Conservation (phyloP, 495 filamentous ascomycete species). For the Aspergillus incahuasiensis region DNA sequence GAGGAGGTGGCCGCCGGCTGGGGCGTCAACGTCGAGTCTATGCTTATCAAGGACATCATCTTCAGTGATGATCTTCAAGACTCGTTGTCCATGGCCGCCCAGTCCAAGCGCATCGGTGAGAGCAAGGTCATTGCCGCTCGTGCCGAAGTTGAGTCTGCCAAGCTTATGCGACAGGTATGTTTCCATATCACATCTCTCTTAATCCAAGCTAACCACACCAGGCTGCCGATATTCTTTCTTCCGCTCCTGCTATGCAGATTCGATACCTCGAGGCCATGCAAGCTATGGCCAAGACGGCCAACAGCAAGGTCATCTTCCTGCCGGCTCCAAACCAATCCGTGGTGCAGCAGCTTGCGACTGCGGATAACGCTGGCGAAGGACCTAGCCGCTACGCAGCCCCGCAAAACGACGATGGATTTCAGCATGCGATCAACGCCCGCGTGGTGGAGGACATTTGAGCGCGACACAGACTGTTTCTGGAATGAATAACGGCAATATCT, state of each 20-base stretch:
- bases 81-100: constrained; percentile 99
- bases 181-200: background rate
- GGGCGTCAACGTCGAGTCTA: constrained; percentile 94
- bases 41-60: constrained; percentile 99
- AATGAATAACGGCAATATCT: constrained; percentile 14
- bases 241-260: constrained; percentile 98
- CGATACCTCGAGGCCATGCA: constrained; percentile 99
- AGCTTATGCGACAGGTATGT: constrained; percentile 81
- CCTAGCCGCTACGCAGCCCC: constrained; percentile 48
- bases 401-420: constrained; percentile 57
- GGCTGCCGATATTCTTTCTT: constrained; percentile 90
- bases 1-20: constrained; percentile 91
- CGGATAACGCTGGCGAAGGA: constrained; percentile 56
- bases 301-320: constrained; percentile 96
- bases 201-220: constrained; percentile 4
- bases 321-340: constrained; percentile 54
- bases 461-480: background rate
- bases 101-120: constrained; percentile 96
- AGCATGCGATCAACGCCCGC: constrained; percentile 76
- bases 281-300: constrained; percentile 93
- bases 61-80: constrained; percentile 96
- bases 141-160: constrained; percentile 94
- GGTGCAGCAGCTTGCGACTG: constrained; percentile 43
- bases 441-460: constrained; percentile 81
- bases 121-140: constrained; percentile 96